These are phyloP conservation scores for Talaromyces rugulosus DNA, from an alignment of 2,329 filamentous ascomycete genomes.

Conservation along the genomic window DNA sequence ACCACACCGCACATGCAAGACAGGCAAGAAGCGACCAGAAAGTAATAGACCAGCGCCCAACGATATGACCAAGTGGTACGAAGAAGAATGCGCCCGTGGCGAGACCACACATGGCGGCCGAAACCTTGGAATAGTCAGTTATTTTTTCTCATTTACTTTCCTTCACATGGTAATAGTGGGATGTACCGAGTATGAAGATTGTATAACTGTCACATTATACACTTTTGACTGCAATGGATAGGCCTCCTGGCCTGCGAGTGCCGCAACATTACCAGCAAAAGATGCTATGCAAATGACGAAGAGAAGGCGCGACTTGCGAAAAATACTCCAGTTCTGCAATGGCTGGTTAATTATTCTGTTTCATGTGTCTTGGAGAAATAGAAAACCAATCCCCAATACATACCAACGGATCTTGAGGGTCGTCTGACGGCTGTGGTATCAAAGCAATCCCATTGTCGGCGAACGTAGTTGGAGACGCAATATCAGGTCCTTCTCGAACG, in stretches of 20 bases:
- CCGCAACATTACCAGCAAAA: constrained; percentile 10
- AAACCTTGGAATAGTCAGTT: constrained; percentile 6
- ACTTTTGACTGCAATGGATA: constrained; percentile 11
- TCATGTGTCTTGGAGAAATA: too few relatives aligned
- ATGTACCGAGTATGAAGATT: too few relatives aligned
- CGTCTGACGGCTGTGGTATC: constrained; percentile 4
- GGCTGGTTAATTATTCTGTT: too few relatives aligned
- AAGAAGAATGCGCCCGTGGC: constrained; percentile 20
- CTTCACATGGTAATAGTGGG: neutral
- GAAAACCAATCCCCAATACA: neutral
- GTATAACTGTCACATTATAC: too few relatives aligned
- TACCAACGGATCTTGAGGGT: constrained; percentile 10
- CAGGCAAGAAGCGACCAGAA: constrained; percentile 19
- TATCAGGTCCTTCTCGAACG: too few relatives aligned
- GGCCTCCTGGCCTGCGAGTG: constrained; percentile 10
- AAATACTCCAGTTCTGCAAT: constrained; percentile 11
- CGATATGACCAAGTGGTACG: constrained; percentile 13
- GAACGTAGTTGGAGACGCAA: too few relatives aligned
- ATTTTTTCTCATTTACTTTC: neutral
- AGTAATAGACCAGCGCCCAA: constrained; percentile 18
- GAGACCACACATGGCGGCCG: constrained; percentile 17
- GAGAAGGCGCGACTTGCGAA: constrained; percentile 11
- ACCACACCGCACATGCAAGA: constrained; percentile 20
- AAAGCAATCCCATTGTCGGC: constrained; percentile 4
- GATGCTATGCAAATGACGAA: constrained; percentile 8